These are phyloP conservation scores for Vitis riparia DNA, from an alignment of 164 flowering plant species.

Conservation along the genomic window DNA sequence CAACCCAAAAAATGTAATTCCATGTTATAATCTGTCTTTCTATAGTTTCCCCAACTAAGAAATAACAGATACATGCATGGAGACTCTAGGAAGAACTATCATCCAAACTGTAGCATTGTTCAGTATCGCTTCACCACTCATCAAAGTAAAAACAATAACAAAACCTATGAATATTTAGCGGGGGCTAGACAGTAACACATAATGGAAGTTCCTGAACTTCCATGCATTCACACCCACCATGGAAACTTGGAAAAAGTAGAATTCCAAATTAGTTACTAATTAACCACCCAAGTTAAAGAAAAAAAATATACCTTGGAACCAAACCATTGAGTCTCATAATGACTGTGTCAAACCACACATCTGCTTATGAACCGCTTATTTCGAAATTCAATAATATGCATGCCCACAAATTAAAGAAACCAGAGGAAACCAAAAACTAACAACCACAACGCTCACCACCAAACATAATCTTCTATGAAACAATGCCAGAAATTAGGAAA, in stretches of 20 bases:
- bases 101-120: not conserved
- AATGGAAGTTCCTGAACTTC: not conserved
- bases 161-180: slow-evolving; percentile 2
- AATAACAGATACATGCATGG: not conserved
- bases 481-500: not conserved
- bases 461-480: slow-evolving; percentile 1
- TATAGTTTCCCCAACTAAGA: not conserved
- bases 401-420: not conserved
- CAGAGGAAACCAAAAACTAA: not conserved
- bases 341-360: not conserved
- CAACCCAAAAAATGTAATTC: not conserved
- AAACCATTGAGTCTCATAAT: not conserved
- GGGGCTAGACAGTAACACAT: slow-evolving; percentile 1
- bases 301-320: not conserved
- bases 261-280: not conserved
- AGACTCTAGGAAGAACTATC: not conserved
- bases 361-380: not conserved
- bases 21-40: not conserved
- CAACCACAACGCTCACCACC: not conserved
- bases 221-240: not conserved
- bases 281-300: not conserved
- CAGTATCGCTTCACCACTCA: not conserved
- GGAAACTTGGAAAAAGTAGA: not conserved
- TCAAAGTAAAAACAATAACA: not conserved
- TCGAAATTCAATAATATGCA: not conserved